Base-by-base conservation (phyloP, 495 filamentous ascomycete genomes). In the Aspergillus kassunensis region DNA sequence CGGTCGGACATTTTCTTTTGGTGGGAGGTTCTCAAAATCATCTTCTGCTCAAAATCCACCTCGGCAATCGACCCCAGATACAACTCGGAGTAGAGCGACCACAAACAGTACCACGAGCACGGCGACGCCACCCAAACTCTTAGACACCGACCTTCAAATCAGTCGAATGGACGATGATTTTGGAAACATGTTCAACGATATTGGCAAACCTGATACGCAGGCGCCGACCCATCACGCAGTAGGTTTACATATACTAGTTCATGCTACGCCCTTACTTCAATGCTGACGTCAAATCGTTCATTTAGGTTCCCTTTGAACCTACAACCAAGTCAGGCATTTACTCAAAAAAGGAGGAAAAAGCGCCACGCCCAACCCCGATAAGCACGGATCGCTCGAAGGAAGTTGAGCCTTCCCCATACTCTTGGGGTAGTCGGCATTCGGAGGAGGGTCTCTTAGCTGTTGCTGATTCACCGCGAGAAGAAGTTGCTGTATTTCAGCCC, bases 1-100 rank as follows among this genome's bases (percentile, higher is more conserved):
- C 41, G 83, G 85, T 19, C 77, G 88, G 39, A 85, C 88, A 0
- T 87, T 91, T 53, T 91, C 88, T 0, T 90, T 89, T 60, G 86
- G 72, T 24, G 67, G 65, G 15, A 64, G 66, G 13, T 67, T 71
- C 31, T 69, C 76, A 6, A 73, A 74, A 44, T 67, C 72, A 8
- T 59, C 68, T n/a, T n/a, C n/a, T n/a, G 59, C 57, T 15, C 44
- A 70, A 11, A 64, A 70, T 31, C 75, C 74, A 58, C 70, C 73
- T 24, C 71, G 75, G 15, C 68, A 76, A 49, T 56, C 59, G 65
- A 62, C 65, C 0, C 56, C 81, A 60, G 39, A 61, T 59, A 52
- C 78, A 18, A 53, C 63, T 12, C 61, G 72, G 53, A 66, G 68
- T 35, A 69, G 80, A 52, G 72, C 75, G 8, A 66, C 78, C 64